Conservation (phyloP, 139 green algal genomes). For the Coelastrella sp. region DNA sequence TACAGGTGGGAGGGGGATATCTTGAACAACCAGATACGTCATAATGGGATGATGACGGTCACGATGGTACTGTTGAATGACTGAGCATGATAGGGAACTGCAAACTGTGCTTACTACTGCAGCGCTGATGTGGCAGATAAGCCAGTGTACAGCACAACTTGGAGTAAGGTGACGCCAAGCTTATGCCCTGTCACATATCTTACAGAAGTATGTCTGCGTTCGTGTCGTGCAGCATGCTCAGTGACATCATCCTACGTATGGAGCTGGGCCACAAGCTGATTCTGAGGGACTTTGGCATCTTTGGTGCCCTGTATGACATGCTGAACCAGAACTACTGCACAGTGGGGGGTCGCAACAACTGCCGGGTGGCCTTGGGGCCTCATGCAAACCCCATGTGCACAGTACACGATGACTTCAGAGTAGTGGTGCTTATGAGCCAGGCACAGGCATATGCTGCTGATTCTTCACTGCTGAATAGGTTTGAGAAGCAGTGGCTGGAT, state of each 20-base stretch:
- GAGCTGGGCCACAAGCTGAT: slow-evolving; percentile 48
- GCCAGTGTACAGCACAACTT: too few relatives aligned
- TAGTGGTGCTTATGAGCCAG: slow-evolving; percentile 42
- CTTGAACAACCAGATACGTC: neutral
- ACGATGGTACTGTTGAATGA: too few relatives aligned
- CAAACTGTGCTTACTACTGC: too few relatives aligned
- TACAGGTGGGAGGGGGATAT: slow-evolving; percentile 25
- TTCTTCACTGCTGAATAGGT: slow-evolving; percentile 37
- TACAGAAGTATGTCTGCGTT: neutral
- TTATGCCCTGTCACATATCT: too few relatives aligned
- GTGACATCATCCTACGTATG: slow-evolving; percentile 53
- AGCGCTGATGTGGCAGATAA: too few relatives aligned
- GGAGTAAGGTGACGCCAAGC: too few relatives aligned
- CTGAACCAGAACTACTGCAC: slow-evolving; percentile 59
- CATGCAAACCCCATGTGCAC: slow-evolving; percentile 53
- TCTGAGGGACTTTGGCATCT: slow-evolving; percentile 46
- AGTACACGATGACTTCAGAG: slow-evolving; percentile 51
- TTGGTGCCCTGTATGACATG: slow-evolving; percentile 55
- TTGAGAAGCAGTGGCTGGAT: slow-evolving; percentile 46
- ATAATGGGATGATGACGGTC: too few relatives aligned
- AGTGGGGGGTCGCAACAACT: slow-evolving; percentile 47
- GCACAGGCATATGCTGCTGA: slow-evolving; percentile 14
- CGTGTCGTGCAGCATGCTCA: slow-evolving; percentile 41
- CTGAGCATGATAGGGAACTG: too few relatives aligned
- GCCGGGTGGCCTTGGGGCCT: slow-evolving; percentile 50